A percentile compares a stretch with the other conserved stretches of the same genome.
Conservation (phyloP, 2,329 filamentous ascomycete species). For the Fusarium subtropicale region DNA sequence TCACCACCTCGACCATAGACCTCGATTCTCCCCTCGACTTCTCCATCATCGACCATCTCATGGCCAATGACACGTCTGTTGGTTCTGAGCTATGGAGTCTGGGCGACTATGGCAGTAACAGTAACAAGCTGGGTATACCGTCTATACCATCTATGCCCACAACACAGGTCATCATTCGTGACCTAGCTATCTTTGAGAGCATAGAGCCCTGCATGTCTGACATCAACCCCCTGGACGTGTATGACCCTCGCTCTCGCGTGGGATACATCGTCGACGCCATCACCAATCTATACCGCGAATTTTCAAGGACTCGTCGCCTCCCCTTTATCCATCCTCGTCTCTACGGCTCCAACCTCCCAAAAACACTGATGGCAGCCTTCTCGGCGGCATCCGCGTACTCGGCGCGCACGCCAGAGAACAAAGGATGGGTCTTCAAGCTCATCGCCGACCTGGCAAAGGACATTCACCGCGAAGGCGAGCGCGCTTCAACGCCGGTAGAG, state of each 20-base stretch:
- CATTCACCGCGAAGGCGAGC: slow-evolving; percentile 53
- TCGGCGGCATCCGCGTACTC: slow-evolving; percentile 55
- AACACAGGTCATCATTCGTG: slow-evolving; percentile 47
- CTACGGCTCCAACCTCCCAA: slow-evolving; percentile 55
- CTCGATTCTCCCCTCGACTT: slow-evolving; percentile 50
- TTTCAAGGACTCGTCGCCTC: slow-evolving; percentile 52
- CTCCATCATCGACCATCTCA: slow-evolving; percentile 52
- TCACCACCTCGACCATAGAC: slow-evolving; percentile 39
- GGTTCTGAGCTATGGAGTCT: slow-evolving; percentile 47
- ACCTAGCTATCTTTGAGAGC: slow-evolving; percentile 46
- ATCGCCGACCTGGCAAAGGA: slow-evolving; percentile 54
- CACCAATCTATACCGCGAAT: slow-evolving; percentile 51
- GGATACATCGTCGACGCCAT: slow-evolving; percentile 52
- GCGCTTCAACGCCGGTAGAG: slow-evolving; percentile 49
- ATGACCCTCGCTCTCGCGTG: slow-evolving; percentile 52
- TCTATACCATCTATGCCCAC: slow-evolving; percentile 42
- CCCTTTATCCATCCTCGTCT: slow-evolving; percentile 59
- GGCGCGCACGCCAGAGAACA: slow-evolving; percentile 53
- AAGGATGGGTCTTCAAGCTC: slow-evolving; percentile 55
- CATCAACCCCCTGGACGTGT: slow-evolving; percentile 51
- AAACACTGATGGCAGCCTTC: slow-evolving; percentile 56
- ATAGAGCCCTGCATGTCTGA: slow-evolving; percentile 39
- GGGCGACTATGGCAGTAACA: slow-evolving; percentile 34
- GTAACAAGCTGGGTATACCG: slow-evolving; percentile 50
- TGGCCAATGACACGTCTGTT: slow-evolving; percentile 42